Evolutionary conservation across 2,329 filamentous ascomycete species (phyloP), one percentile per base, ranked within the genome.

Genomic region (Aspergillus quadrilineatus): DNA sequence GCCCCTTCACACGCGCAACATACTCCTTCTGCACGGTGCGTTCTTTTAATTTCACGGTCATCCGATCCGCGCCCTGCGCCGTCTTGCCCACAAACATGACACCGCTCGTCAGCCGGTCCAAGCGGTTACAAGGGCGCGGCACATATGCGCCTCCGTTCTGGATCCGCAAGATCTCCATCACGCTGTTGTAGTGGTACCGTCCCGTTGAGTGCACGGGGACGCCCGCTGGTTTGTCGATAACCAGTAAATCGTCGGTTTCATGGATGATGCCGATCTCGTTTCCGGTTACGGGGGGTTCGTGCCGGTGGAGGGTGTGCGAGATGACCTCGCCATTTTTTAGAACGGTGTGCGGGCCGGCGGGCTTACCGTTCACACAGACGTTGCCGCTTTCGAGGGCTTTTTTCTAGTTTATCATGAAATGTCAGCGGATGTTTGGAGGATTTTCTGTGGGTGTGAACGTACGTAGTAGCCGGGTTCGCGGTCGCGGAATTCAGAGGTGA

Each of bases 71-170:
- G 0, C 89, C 90, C 67, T 86, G 84, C 37, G 87, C 81, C 61
- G 90, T 86, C 76, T 99, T 99, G 29, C 89, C 94, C 65, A 99
- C 87, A 73, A 99, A 99, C 93, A 99, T 97, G 70, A 99, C 89
- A 48, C 94, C 94, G 65, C 91, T 96, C 0, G 94, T 99, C 66
- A 99, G 78, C 51, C 94, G 82, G 71, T 99, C 94, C 29, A 99
- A 84, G n/a, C 94, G 82, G 69, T 99, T 96, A 77, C 93, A 97
- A 0, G 94, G 86, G 54, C 86, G 73, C 0, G 86, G 85, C 56
- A 85, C 80, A 73, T 80, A 88, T 10, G 76, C 73, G 53, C 80
- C 75, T 30, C 81, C 80, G 37, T 85, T 75, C 69, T 96, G 89
- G 2, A 89, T 85, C 64, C 89, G 87, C 84, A 99, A 88, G 63